These are phyloP conservation scores for Rhynchospora breviuscula DNA, from an alignment of 176 grass and related monocot species.

Conservation along the genomic window DNA sequence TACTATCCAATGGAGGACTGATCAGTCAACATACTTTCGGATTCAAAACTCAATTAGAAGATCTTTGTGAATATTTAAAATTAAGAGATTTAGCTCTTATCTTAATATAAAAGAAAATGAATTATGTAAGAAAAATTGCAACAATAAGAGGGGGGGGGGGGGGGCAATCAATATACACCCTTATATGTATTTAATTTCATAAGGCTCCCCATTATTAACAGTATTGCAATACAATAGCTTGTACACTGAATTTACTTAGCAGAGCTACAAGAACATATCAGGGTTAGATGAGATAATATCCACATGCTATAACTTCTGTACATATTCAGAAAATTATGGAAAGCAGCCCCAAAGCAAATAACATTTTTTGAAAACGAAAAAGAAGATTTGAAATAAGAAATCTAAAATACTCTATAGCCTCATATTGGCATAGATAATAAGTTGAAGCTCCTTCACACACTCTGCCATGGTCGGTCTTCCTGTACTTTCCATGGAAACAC, in stretches of 20 bases:
- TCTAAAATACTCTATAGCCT: slow-evolving; percentile 36
- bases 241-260: background rate
- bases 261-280: background rate
- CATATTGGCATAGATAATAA: slow-evolving; percentile 86
- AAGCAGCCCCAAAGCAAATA: background rate
- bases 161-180: background rate
- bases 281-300: background rate
- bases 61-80: too few relatives aligned
- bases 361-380: background rate
- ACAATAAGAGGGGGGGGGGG: background rate
- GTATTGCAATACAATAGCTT: background rate
- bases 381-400: background rate
- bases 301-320: background rate
- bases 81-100: too few relatives aligned
- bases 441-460: slow-evolving; percentile 83
- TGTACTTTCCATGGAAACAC: slow-evolving; percentile 70
- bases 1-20: background rate
- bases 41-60: too few relatives aligned
- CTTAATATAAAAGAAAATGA: too few relatives aligned
- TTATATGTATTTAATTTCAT: background rate
- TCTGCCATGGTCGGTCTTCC: slow-evolving; percentile 69
- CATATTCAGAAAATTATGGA: slow-evolving; percentile 7
- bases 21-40: too few relatives aligned
- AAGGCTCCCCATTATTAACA: background rate
- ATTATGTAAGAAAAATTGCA: background rate